phyloP scores from a whole-genome alignment of 2,329 filamentous ascomycete genomes.

The Amauroascus niger region DNA sequence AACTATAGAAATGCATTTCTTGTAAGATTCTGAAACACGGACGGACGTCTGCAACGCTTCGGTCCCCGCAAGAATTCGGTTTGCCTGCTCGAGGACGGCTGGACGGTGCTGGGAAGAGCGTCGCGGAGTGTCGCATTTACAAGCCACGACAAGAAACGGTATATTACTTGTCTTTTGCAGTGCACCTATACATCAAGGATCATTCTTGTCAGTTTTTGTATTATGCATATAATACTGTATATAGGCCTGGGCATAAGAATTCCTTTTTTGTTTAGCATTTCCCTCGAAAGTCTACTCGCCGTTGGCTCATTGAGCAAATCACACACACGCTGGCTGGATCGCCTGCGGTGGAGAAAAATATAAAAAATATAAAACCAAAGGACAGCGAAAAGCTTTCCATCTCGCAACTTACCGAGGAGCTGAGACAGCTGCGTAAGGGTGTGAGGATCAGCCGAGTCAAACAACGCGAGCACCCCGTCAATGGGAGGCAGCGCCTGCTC shows the following conservation, averaged over 20 bases:
- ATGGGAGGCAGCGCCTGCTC: conserved; percentile 63
- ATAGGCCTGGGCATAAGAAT: background rate
- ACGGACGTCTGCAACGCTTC: conserved; percentile 64
- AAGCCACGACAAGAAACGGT: conserved; percentile 73
- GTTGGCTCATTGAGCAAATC: background rate
- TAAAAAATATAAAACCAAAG: conserved; percentile 11
- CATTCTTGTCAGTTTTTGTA: conserved; percentile 3
- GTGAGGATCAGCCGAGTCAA: conserved; percentile 72
- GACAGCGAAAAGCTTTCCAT: conserved; percentile 13
- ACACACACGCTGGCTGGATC: background rate
- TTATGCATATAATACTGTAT: background rate
- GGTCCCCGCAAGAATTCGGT: conserved; percentile 54
- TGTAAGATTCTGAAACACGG: conserved; percentile 60
- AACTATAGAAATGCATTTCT: conserved; percentile 65
- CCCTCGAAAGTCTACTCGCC: no score
- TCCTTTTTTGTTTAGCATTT: no score
- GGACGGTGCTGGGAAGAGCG: conserved; percentile 62
- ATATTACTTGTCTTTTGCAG: conserved; percentile 57
- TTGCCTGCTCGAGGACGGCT: conserved; percentile 55
- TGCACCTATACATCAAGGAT: conserved; percentile 47
- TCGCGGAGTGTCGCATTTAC: conserved; percentile 75
- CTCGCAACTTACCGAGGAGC: conserved; percentile 59
- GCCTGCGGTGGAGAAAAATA: conserved; percentile 4
- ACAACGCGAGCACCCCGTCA: conserved; percentile 75
- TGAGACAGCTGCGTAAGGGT: conserved; percentile 66